Evolutionary conservation across 345 rosid genomes (phyloP), one percentile per base, ranked within the genome.

Genomic region (Excoecaria agallocha): DNA sequence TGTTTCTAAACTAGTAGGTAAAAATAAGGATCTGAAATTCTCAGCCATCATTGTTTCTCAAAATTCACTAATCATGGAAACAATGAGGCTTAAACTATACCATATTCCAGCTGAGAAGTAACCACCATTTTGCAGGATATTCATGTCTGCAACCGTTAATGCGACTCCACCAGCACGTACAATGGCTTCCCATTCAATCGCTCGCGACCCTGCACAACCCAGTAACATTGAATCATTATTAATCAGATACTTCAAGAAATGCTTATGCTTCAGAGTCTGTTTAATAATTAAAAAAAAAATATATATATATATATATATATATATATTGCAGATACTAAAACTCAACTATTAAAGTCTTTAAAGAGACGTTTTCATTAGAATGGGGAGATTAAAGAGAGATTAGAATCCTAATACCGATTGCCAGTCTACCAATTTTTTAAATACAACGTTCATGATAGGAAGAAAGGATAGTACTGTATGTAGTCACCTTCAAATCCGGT

Each of bases 401-500:
- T 30, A 30, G 30, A 30, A 30, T 30, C 30, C 30, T 30, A 30
- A 30, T 30, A 30, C 30, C 1, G 30, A 30, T 30, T 30, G 2
- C 30, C 30, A 30, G 30, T 30, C 30, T 30, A 30, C 30, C 30
- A 30, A 30, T 30, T 30, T 30, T 30, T 30, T 30, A 30, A 30
- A 30, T 30, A 30, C 30, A 20, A 22, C 24, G 19, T 25, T 61
- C 12, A 58, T 22, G 65, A 25, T 24, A 43, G 7, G 5, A 35
- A n/a, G 70, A 66, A 66, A 48, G 16, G 25, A 37, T 1, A 25
- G 6, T 0, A 66, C 22, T 8, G 13, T 8, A 24, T 48, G 39
- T 37, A 65, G 81, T 55, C 30, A 93, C 97, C 93, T 89, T 87
- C 13, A 93, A 55, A 70, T 93, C 97, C 0, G 97, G 99, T 68